Base-by-base conservation (phyloP, 1,284 basidiomycete species). In the Sparassis latifolia region DNA sequence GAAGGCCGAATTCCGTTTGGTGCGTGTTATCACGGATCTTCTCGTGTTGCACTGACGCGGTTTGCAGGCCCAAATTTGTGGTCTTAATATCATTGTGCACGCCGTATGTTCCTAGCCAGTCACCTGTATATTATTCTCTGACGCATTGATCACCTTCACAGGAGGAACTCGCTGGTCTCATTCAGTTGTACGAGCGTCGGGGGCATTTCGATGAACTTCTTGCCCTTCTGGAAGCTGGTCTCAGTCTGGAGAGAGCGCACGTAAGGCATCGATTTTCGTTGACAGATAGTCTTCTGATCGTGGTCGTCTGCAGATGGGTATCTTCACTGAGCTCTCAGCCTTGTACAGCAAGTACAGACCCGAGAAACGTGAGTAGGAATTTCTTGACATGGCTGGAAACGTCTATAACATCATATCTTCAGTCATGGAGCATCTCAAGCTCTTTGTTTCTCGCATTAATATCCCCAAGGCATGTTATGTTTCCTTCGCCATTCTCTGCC, bases 341-440 rank as follows among this genome's bases (percentile, higher is more conserved):
- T 73, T 98, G 42, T 89, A 98, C 65, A 94, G 94, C 78, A 98
- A 97, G 74, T 99, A 99, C 74, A 82, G 85, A 63, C 96, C 97
- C 1, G 89, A 91, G 62, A 94, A 93, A 70, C 76, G 90, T 92
- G 64, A 67, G 87, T 74, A 10, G n/a, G 7, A 3, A 9, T 5
- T 27, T 27, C 45, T 43, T 20, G 37, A 29, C 5, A 39, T 33
- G 31, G 27, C 37, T 10, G 20, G 29, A 4, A 40, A 44, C 30
- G 44, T n/a, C 30, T 33, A 47, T 50, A 30, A 45, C 27, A 10
- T 47, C 4, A 43, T 29, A 39, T 50, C 12, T 38, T 27, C 52
- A 86, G 88, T 99, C 54, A 97, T 99, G 96, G 97, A 99, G 66
- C 95, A 99, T 72, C 79, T 99, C 57, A 98, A 96, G 71, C 80